Evolutionary conservation across 805 yeast genomes (phyloP).

Genomic region (Pichia paraexigua): DNA sequence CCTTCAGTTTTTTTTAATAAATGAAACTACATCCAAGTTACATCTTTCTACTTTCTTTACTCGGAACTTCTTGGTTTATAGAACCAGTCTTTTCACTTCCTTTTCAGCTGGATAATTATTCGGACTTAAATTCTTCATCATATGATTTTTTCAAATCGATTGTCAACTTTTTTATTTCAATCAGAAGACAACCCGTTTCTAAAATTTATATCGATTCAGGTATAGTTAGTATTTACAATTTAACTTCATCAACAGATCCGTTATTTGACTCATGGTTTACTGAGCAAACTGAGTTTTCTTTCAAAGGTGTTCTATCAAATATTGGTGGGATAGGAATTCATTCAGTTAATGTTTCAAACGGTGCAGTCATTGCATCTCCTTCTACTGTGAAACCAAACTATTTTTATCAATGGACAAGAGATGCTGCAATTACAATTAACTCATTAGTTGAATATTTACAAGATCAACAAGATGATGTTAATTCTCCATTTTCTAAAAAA

Average conservation of each 20-base stretch:
- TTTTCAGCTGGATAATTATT: not conserved
- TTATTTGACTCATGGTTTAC: slow-evolving; percentile 42
- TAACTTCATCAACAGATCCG: not conserved
- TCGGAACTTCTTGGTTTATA: not conserved
- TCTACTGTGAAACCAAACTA: slow-evolving; percentile 67
- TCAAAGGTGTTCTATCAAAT: slow-evolving; percentile 41
- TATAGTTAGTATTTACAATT: not conserved
- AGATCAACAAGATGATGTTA: slow-evolving; percentile 28
- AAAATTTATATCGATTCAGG: not conserved
- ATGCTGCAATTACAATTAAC: slow-evolving; percentile 72
- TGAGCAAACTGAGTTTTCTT: slow-evolving; percentile 34
- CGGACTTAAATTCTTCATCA: not conserved
- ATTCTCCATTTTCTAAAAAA: slow-evolving; percentile 14
- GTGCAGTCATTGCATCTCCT: slow-evolving; percentile 83
- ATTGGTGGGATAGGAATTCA: slow-evolving; percentile 42
- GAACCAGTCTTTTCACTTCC: not conserved
- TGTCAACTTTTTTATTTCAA: not conserved
- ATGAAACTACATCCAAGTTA: not conserved
- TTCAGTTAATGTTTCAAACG: slow-evolving; percentile 39
- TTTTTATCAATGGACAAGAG: slow-evolving; percentile 86
- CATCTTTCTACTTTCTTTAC: not conserved
- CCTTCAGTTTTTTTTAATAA: not conserved
- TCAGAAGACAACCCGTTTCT: not conserved
- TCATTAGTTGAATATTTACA: slow-evolving; percentile 51
- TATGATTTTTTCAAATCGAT: not conserved